Conservation (phyloP, 768 basidiomycete genomes). For the Lentinula sp. region DNA sequence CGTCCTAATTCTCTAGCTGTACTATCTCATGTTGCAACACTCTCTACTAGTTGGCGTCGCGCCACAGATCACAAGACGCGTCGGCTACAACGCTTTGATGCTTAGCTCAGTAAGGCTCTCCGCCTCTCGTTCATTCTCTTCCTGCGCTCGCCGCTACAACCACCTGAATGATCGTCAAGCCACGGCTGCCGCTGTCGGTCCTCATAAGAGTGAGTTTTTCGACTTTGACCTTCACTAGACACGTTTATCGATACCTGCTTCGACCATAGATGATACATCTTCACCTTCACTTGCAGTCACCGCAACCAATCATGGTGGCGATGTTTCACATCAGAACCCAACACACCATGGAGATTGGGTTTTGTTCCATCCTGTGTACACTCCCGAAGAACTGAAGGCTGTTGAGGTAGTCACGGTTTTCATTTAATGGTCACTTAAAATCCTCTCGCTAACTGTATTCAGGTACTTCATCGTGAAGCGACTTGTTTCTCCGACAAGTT, state of each 20-base stretch:
- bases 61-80: background rate
- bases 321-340: conserved; percentile 16
- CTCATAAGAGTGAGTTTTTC: conserved; percentile 15
- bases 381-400: conserved; percentile 61
- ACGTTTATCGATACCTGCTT: background rate
- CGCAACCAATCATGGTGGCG: background rate
- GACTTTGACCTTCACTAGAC: background rate
- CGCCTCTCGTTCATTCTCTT: background rate
- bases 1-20: background rate
- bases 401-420: conserved; percentile 46
- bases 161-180: conserved; percentile 9
- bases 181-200: conserved; percentile 12
- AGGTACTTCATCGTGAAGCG: conserved; percentile 69
- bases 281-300: background rate
- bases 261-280: background rate
- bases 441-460: conserved; percentile 6
- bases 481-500: conserved; percentile 68
- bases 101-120: background rate
- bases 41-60: background rate
- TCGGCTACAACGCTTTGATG: background rate
- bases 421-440: background rate
- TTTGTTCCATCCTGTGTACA: conserved; percentile 89
- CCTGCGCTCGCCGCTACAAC: conserved; percentile 12
- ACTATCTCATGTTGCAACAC: conserved; percentile 1
- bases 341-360: conserved; percentile 79